phyloP scores from a whole-genome alignment of 2,329 filamentous ascomycete species.

The Claviceps sorghi region DNA sequence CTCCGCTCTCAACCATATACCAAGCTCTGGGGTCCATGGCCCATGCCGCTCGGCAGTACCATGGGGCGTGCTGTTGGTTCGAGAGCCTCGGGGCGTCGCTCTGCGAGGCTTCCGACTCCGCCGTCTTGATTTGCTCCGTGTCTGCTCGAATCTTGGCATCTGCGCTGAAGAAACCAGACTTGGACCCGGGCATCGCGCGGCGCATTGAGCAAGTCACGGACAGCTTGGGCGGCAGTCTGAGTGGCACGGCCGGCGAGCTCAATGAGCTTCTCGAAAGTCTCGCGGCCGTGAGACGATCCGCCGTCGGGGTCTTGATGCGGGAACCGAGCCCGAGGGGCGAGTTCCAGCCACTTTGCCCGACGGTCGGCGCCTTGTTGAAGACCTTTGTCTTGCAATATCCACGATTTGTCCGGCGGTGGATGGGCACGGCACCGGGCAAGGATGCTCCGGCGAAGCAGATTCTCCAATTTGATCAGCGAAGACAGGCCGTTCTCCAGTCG shows the following conservation, averaged over 20 bases:
- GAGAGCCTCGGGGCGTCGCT: slow-evolving; percentile 27
- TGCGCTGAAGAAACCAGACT: slow-evolving; percentile 30
- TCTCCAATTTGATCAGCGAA: slow-evolving; percentile 46
- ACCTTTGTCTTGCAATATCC: slow-evolving; percentile 43
- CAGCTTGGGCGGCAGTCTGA: slow-evolving; percentile 42
- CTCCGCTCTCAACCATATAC: slow-evolving; percentile 33
- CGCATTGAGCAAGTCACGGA: slow-evolving; percentile 35
- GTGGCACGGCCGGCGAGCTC: slow-evolving; percentile 43
- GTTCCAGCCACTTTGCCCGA: slow-evolving; percentile 5
- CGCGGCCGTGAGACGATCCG: slow-evolving; percentile 38
- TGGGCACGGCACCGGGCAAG: slow-evolving; percentile 40
- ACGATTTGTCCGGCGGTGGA: slow-evolving; percentile 45
- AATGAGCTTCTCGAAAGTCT: slow-evolving; percentile 46
- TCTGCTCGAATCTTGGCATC: slow-evolving; percentile 41
- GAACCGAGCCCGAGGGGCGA: slow-evolving; percentile 11
- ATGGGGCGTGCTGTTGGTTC: slow-evolving; percentile 43
- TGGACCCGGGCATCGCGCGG: slow-evolving; percentile 23
- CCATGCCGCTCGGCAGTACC: slow-evolving; percentile 28
- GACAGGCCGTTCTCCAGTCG: slow-evolving; percentile 35
- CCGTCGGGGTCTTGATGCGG: slow-evolving; percentile 31
- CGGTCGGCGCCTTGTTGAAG: slow-evolving; percentile 30
- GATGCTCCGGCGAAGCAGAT: slow-evolving; percentile 40
- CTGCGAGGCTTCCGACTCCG: slow-evolving; percentile 26
- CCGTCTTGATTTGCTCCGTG: slow-evolving; percentile 35
- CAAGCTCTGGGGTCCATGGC: slow-evolving; percentile 37